A percentile compares a stretch with the other conserved stretches of the same genome.
Evolutionary conservation across 164 flowering plant species (phyloP).

Genomic region (Umbilicus rupestris): DNA sequence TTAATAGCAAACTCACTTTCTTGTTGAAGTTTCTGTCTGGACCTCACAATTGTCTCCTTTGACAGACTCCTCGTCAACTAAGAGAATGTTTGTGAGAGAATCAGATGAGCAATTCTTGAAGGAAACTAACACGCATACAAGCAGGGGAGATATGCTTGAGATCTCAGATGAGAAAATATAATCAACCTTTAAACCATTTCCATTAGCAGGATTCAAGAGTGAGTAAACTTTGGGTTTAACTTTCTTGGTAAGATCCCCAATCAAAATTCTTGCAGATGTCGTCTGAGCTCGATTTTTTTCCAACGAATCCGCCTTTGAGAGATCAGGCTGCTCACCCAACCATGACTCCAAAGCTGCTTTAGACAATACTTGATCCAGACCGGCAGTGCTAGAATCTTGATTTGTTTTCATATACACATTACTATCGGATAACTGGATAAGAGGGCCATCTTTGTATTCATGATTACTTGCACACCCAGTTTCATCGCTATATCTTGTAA

Average conservation of each 20-base stretch:
- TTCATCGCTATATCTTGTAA: slow-evolving; percentile 27
- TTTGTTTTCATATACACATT: slow-evolving; percentile 17
- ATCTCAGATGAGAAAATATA: slow-evolving; percentile 74
- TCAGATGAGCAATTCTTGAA: slow-evolving; percentile 55
- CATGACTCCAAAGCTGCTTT: slow-evolving; percentile 69
- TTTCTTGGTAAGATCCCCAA: slow-evolving; percentile 43
- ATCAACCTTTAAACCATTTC: slow-evolving; percentile 73
- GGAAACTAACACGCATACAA: slow-evolving; percentile 51
- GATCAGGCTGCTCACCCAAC: slow-evolving; percentile 62
- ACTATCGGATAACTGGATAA: slow-evolving; percentile 66
- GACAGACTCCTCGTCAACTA: slow-evolving; percentile 53
- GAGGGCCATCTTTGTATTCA: slow-evolving; percentile 29
- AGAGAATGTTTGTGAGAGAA: slow-evolving; percentile 33
- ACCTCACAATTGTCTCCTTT: slow-evolving; percentile 28
- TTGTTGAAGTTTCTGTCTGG: slow-evolving; percentile 25
- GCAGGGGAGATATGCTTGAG: slow-evolving; percentile 56
- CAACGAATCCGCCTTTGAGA: slow-evolving; percentile 27
- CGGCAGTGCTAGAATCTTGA: slow-evolving; percentile 27
- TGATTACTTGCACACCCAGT: slow-evolving; percentile 32
- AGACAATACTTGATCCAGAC: slow-evolving; percentile 54
- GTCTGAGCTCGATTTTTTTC: slow-evolving; percentile 19
- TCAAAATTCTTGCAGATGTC: slow-evolving; percentile 63
- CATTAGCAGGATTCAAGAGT: slow-evolving; percentile 68
- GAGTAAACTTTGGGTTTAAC: slow-evolving; percentile 44
- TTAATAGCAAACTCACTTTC: slow-evolving; percentile 39